Evolutionary conservation across 2,329 filamentous ascomycete species (phyloP), one percentile per base, ranked within the genome.

Genomic region (Cladorrhinum sp.): DNA sequence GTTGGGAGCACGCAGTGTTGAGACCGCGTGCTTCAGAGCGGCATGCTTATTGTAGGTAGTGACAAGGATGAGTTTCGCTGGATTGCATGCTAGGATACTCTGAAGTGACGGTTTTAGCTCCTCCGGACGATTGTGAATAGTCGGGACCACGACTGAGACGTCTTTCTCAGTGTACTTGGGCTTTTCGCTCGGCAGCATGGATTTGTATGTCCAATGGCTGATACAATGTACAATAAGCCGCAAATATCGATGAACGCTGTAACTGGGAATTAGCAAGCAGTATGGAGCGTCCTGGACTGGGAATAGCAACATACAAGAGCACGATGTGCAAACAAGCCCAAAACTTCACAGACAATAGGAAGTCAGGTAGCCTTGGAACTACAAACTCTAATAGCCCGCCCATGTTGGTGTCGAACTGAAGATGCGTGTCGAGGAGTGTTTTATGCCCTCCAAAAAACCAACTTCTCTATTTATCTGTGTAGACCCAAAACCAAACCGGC

Each of bases 101-200:
- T 88, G 81, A 42, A 98, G 83, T 18, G 92, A 96, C 62, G 89
- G 86, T 57, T 88, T 87, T 63, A 98, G 81, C 71, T 96, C 91
- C 69, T 92, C 87, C 62, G 94, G 92, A 64, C 86, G 87, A 63
- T 92, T 91, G 72, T 96, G 91, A 66, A 98, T 92, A 10, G 93
- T 96, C 7, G 94, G 94, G 63, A 97, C 90, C 69, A 98, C 91
- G 65, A 97, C 92, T 5, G 94, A 96, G 70, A 96, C 92, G 83
- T 98, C 91, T 68, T 90, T 79, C 33, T 87, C 84, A 26, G 87
- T 91, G 73, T 92, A 88, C 50, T 82, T 87, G n/a, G 94, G 92
- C 65, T 92, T 90, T 61, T 86, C 85, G 58, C 94, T 89, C 48
- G 90, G 90, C 64, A 92, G 28, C 14, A 61, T 90, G 24, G 93